A percentile compares a stretch with the other conserved stretches of the same genome.
phyloP scores from a whole-genome alignment of 1,284 basidiomycete genomes.

The Neolentinus lepideus region DNA sequence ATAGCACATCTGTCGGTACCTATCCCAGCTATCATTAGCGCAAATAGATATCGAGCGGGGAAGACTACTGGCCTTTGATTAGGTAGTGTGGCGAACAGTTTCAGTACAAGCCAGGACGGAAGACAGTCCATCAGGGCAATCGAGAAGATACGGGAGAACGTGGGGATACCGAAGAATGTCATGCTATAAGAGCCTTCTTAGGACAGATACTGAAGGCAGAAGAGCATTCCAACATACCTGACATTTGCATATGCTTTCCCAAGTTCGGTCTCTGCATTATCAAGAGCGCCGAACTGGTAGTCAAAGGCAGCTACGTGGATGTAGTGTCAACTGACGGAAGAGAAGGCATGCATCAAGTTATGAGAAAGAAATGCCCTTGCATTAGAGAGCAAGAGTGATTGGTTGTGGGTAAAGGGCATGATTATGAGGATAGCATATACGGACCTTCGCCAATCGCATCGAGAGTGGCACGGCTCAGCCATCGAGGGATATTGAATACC shows the following conservation, averaged over 20 bases:
- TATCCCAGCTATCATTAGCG: background rate
- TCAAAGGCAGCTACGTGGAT: conserved; percentile 35
- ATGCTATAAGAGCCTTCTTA: background rate
- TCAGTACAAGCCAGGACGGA: background rate
- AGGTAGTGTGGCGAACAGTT: background rate
- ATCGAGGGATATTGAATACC: conserved; percentile 26
- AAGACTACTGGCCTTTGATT: background rate
- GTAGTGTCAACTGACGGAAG: background rate
- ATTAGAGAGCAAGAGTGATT: background rate
- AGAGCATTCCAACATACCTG: conserved; percentile 22
- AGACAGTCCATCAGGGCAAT: background rate
- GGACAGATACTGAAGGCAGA: background rate
- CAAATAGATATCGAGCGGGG: background rate
- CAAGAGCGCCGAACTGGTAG: conserved; percentile 39
- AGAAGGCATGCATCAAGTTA: background rate
- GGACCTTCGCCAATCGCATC: conserved; percentile 39
- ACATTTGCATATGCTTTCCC: conserved; percentile 38
- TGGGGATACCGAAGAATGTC: background rate
- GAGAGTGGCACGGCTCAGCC: conserved; percentile 37
- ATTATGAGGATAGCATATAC: background rate
- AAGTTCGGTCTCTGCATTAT: conserved; percentile 32
- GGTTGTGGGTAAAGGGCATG: background rate
- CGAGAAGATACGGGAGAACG: background rate
- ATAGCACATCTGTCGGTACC: conserved; percentile 17
- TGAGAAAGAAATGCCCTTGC: no score